Evolutionary conservation across 2,329 filamentous ascomycete genomes (phyloP), one percentile per base, ranked within the genome.

Genomic region (Lachnellula cervina): DNA sequence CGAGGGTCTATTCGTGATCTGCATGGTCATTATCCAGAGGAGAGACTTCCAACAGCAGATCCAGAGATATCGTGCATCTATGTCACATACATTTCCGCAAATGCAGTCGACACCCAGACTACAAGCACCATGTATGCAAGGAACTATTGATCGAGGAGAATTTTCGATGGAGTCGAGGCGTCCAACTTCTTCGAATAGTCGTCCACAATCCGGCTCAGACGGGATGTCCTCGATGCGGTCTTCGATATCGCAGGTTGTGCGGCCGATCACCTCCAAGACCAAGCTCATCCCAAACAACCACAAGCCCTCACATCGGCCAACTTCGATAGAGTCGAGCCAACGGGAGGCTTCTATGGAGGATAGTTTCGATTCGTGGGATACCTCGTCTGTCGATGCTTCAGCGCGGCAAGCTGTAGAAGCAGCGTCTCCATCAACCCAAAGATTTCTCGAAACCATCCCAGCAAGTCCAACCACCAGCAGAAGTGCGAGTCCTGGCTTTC

Each of bases 361-460:
- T 58, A 81, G 82, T 1, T 90, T 90, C 64, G 87, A 90, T 64
- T 84, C 80, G 2, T 90, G 88, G 88, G 87, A 90, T 65, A 89
- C 85, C 0, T 88, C 85, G 0, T 76, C 77, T 0, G 83, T 89
- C 2, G 85, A 87, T 62, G 72, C 80, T 2, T 80, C 85, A 60
- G 80, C 78, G 62, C 78, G 82, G 28, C 80, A 85, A 62, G 77
- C 78, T 2, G 78, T 84, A 51, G 80, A 11, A 54, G 76, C 77
- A 34, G 75, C 56, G 34, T 66, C 66, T 17, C 63, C 66, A 40
- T 63, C 58, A 4, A 63, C 56, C 66, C 75, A 13, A 73, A 75
- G 52, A 32, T 79, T 80, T 51, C 76, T 92, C 5, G 87, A 90
- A 66, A 86, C 88, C 0, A 91, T 91, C 53, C 87, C 83, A 1